phyloP scores from a whole-genome alignment of 1,284 basidiomycete genomes.

The Trichosporon sp. region DNA sequence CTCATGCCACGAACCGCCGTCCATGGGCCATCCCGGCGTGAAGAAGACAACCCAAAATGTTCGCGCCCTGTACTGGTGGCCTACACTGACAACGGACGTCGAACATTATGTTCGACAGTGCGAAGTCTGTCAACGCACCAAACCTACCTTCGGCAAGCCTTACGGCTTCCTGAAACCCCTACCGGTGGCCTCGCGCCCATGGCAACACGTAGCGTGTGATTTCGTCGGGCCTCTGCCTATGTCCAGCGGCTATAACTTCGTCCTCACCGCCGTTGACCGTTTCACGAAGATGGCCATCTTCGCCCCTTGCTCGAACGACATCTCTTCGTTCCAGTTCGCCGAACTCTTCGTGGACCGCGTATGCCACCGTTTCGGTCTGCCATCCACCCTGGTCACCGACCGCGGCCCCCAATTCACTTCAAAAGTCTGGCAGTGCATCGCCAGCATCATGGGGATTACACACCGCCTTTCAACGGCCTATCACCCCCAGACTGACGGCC shows the following conservation, averaged over 20 bases:
- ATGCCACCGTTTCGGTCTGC: slow-evolving; percentile 21
- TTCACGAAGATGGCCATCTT: slow-evolving; percentile 31
- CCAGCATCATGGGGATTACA: slow-evolving; percentile 11
- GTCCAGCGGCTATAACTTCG: slow-evolving; percentile 41
- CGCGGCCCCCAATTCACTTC: slow-evolving; percentile 18
- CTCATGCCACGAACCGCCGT: slow-evolving; percentile 25
- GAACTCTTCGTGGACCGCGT: slow-evolving; percentile 8
- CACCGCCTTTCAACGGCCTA: slow-evolving; percentile 35
- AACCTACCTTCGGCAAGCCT: slow-evolving; percentile 38
- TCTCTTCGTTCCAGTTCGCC: not conserved
- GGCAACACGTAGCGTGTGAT: slow-evolving; percentile 50
- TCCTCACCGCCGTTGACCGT: slow-evolving; percentile 49
- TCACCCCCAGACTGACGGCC: slow-evolving; percentile 52
- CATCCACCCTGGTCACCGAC: slow-evolving; percentile 35
- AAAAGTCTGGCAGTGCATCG: slow-evolving; percentile 16
- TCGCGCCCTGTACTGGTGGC: slow-evolving; percentile 31
- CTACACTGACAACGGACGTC: slow-evolving; percentile 20
- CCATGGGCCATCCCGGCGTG: slow-evolving; percentile 50
- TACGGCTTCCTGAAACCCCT: slow-evolving; percentile 47
- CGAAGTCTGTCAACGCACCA: slow-evolving; percentile 39
- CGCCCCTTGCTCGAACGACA: not conserved
- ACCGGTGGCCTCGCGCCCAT: slow-evolving; percentile 39
- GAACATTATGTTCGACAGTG: slow-evolving; percentile 35
- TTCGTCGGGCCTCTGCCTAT: slow-evolving; percentile 40
- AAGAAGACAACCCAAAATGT: slow-evolving; percentile 41